A percentile compares a stretch with the other conserved stretches of the same genome.
Evolutionary conservation across 768 basidiomycete genomes (phyloP).

Genomic region (Mycena pura): DNA sequence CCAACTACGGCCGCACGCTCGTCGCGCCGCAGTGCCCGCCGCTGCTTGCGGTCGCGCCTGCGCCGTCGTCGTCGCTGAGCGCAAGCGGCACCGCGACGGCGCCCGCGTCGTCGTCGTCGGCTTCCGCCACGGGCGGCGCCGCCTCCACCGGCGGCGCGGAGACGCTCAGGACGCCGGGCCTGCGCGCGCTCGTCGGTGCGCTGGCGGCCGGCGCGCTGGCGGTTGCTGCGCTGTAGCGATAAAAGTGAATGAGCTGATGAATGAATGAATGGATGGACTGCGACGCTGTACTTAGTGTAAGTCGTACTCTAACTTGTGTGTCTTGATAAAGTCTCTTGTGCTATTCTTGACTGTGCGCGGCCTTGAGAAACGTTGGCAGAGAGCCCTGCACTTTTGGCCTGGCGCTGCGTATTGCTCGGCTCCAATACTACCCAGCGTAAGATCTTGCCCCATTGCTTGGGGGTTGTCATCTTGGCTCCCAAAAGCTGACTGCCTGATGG

Average conservation of each 20-base stretch:
- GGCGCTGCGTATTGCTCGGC: too few relatives aligned
- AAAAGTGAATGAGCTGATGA: neutral
- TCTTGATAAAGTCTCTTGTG: too few relatives aligned
- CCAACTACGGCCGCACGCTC: conserved; percentile 66
- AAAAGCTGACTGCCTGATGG: too few relatives aligned
- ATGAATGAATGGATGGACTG: neutral
- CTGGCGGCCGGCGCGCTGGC: neutral
- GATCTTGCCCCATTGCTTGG: too few relatives aligned
- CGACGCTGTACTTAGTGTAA: neutral
- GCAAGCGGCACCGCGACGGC: neutral
- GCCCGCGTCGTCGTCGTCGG: neutral
- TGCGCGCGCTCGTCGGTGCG: neutral
- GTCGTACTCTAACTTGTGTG: too few relatives aligned
- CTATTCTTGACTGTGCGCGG: too few relatives aligned
- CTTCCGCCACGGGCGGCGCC: neutral
- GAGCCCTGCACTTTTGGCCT: too few relatives aligned
- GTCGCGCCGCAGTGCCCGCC: conserved; percentile 69
- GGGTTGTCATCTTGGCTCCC: too few relatives aligned
- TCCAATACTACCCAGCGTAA: too few relatives aligned
- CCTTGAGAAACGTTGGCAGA: too few relatives aligned
- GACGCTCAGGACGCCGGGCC: neutral
- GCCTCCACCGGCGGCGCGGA: conserved; percentile 7
- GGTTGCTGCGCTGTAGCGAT: neutral
- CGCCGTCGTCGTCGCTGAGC: neutral
- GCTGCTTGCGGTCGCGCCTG: conserved; percentile 28